Evolutionary conservation across 2,329 filamentous ascomycete species (phyloP).

Genomic region (Diplodia sapinea): DNA sequence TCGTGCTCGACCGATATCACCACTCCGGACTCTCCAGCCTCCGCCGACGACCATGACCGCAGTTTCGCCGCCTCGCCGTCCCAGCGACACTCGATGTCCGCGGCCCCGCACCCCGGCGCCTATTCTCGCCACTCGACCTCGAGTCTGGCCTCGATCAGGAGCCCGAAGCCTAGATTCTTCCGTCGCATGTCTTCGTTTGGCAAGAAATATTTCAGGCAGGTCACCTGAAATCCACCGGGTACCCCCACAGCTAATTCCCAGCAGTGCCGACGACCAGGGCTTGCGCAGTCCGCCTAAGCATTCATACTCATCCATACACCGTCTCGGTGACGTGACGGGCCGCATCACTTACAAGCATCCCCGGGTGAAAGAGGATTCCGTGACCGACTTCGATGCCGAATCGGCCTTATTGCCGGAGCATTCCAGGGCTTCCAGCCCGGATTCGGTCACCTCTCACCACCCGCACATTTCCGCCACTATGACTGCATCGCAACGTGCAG

Average conservation of each 20-base stretch:
- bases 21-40: conserved; percentile 25
- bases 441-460: conserved; percentile 25
- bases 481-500: conserved; percentile 13
- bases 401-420: conserved; percentile 19
- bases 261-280: background rate
- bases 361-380: conserved; percentile 26
- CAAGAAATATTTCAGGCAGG: conserved; percentile 20
- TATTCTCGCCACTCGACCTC: conserved; percentile 24
- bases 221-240: background rate
- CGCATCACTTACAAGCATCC: conserved; percentile 25
- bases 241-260: background rate
- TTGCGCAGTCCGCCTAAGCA: conserved; percentile 11
- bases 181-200: conserved; percentile 20
- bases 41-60: conserved; percentile 24
- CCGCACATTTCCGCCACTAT: background rate
- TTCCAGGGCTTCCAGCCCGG: conserved; percentile 26
- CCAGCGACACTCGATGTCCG: conserved; percentile 3
- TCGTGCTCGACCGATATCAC: conserved; percentile 30
- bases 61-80: conserved; percentile 11
- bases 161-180: conserved; percentile 22
- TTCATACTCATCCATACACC: conserved; percentile 12
- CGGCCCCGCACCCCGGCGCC: conserved; percentile 15
- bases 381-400: conserved; percentile 22
- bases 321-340: conserved; percentile 22
- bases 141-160: conserved; percentile 6